Conservation (phyloP, 2,329 filamentous ascomycete species). For the Aurifilum marmelostoma region DNA sequence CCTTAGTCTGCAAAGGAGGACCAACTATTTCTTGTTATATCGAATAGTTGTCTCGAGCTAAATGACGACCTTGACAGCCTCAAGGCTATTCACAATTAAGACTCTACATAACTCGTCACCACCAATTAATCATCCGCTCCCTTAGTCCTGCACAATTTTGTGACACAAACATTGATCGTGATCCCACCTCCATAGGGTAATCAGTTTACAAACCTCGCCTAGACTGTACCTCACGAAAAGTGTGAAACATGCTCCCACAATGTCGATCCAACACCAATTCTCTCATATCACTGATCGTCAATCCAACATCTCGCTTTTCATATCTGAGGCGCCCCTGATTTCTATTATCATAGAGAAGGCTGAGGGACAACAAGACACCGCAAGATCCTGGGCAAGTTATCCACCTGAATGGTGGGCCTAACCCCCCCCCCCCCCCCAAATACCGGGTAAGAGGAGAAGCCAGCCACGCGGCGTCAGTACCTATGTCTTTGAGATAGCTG, state of each 20-base stretch:
- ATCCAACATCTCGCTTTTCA: too few relatives aligned
- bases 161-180: background rate
- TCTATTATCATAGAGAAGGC: background rate
- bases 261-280: background rate
- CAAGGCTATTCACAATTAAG: too few relatives aligned
- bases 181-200: background rate
- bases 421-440: too few relatives aligned
- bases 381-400: background rate
- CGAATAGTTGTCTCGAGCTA: too few relatives aligned
- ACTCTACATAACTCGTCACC: background rate
- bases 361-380: background rate
- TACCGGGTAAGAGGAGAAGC: background rate
- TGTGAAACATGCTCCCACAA: background rate
- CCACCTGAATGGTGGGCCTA: background rate
- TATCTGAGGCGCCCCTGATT: too few relatives aligned
- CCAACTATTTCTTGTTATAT: too few relatives aligned
- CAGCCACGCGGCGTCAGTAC: background rate
- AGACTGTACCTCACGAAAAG: background rate
- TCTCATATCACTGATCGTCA: background rate
- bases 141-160: background rate
- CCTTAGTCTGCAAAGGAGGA: background rate
- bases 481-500: background rate
- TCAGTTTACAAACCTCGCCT: background rate
- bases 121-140: background rate
- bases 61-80: too few relatives aligned